These are phyloP conservation scores for Solanum chilense DNA, from an alignment of 257 asterid species.

Conservation along the genomic window DNA sequence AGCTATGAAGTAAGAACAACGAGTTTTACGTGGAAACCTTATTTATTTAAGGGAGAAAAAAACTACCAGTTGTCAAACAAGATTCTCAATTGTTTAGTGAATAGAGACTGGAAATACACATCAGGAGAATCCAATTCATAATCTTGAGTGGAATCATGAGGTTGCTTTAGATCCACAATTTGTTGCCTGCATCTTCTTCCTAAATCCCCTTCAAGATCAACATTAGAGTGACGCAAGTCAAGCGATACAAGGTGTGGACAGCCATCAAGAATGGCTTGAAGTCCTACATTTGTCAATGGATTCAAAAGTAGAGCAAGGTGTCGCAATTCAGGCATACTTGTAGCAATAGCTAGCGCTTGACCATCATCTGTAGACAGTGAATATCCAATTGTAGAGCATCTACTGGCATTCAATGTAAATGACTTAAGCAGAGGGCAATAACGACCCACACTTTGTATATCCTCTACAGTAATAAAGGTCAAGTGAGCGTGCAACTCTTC, in stretches of 20 bases:
- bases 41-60: no score
- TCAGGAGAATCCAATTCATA: no score
- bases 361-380: neutral
- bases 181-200: no score
- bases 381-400: neutral
- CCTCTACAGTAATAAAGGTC: slow-evolving; percentile 2
- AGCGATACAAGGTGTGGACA: neutral
- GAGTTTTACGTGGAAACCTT: no score
- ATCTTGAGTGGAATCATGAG: no score
- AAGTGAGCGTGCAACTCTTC: slow-evolving; percentile 26
- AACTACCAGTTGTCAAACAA: no score
- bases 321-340: slow-evolving; percentile 24
- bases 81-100: no score
- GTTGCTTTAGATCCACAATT: no score
- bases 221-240: neutral
- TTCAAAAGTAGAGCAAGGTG: neutral
- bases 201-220: no score
- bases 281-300: neutral
- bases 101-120: no score
- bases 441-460: slow-evolving; percentile 21
- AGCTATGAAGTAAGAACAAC: no score
- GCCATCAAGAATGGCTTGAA: neutral
- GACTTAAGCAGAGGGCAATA: slow-evolving; percentile 24
- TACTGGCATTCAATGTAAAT: neutral
- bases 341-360: neutral